Percentiles rank a stretch among this genome's conserved stretches.
Conservation (phyloP, 495 filamentous ascomycete species). For the Emericellopsis terricola region DNA sequence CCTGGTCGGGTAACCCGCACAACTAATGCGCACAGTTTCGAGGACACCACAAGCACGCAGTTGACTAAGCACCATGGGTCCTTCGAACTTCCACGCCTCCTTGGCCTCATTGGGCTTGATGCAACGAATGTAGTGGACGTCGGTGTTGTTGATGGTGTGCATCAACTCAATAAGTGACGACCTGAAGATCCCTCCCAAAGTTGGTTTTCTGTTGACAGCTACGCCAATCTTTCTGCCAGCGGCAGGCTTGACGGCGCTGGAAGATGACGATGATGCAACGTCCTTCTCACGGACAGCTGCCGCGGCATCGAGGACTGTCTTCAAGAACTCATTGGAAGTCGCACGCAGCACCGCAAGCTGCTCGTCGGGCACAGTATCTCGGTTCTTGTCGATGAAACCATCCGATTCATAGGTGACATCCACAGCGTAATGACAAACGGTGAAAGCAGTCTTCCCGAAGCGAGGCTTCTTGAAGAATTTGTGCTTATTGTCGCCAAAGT, state of each 20-base stretch:
- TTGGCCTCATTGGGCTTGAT: conserved; percentile 99
- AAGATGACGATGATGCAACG: conserved; percentile 36
- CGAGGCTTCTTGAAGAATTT: conserved; percentile 97
- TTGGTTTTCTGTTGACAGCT: conserved; percentile 89
- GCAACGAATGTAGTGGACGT: conserved; percentile 98
- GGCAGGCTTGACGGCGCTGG: conserved; percentile 49
- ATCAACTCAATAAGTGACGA: conserved; percentile 96
- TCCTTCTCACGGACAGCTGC: conserved; percentile 83
- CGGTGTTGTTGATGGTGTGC: conserved; percentile 88
- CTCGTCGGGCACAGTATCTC: conserved; percentile 96
- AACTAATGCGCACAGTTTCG: conserved; percentile 95
- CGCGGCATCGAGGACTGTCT: conserved; percentile 68
- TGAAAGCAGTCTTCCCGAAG: conserved; percentile 95
- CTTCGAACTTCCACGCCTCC: conserved; percentile 94
- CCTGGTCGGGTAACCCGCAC: conserved; percentile 89
- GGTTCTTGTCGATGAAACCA: conserved; percentile 98
- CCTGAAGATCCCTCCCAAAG: conserved; percentile 95
- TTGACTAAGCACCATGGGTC: conserved; percentile 96
- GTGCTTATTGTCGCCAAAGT: conserved; percentile 80
- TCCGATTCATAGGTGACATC: conserved; percentile 99
- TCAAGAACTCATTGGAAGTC: conserved; percentile 74
- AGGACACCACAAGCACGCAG: conserved; percentile 96
- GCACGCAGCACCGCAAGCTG: conserved; percentile 81
- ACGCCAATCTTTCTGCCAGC: conserved; percentile 73
- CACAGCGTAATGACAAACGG: conserved; percentile 95